Percentiles rank a stretch among this genome's conserved stretches.
Evolutionary conservation across 192 early-diverging fungal genomes (phyloP).

Genomic region (Funneliformis mosseae): DNA sequence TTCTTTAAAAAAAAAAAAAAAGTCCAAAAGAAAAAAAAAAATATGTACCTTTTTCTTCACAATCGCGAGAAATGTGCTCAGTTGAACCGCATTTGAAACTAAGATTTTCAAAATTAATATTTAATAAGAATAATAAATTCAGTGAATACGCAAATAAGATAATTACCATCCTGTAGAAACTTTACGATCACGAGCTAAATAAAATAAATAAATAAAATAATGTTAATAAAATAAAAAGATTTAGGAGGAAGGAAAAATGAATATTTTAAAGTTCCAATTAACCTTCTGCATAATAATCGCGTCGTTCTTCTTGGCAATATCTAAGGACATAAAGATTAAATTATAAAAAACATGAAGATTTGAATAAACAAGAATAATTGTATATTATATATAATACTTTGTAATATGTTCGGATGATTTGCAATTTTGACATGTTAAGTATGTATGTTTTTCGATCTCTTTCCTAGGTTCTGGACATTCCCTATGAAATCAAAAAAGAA

Average conservation of each 20-base stretch:
- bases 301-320: neutral
- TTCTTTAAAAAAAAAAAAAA: neutral
- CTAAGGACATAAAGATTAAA: neutral
- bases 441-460: neutral
- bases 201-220: neutral
- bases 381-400: neutral
- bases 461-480: slow-evolving; percentile 2
- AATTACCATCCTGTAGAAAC: neutral
- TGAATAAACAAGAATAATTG: neutral
- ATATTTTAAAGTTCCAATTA: neutral
- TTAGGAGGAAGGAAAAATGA: neutral
- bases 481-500: neutral
- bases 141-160: neutral
- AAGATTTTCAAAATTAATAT: neutral
- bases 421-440: slow-evolving; percentile 13
- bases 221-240: neutral
- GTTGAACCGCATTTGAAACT: slow-evolving; percentile 9
- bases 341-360: neutral
- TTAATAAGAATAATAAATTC: neutral
- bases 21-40: neutral
- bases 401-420: slow-evolving; percentile 11
- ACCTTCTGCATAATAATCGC: neutral
- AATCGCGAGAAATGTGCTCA: neutral
- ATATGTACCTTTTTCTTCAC: neutral
- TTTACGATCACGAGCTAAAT: neutral